These are phyloP conservation scores for Pelargonium cotyledonis DNA, from an alignment of 441 rosid species.

Conservation along the genomic window DNA sequence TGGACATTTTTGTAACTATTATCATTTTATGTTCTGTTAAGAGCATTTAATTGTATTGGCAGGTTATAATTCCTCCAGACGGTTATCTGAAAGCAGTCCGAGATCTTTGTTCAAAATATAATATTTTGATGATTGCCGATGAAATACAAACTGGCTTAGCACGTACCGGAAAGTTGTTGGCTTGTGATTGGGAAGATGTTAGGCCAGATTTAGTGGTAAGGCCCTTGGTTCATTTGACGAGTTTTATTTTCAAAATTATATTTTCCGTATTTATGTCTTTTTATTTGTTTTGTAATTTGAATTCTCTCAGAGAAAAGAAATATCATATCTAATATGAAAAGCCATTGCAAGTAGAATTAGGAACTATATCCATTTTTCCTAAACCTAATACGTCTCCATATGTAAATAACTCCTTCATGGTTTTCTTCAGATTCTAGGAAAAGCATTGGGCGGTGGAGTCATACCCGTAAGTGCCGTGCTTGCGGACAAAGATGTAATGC, in stretches of 20 bases:
- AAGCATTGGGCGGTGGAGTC: conserved; percentile 97
- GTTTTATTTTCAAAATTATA: not conserved
- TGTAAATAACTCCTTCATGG: not conserved
- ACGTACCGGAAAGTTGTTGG: conserved; percentile 78
- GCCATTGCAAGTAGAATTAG: too few species aligned
- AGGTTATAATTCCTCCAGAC: conserved; percentile 84
- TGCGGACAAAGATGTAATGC: conserved; percentile 83
- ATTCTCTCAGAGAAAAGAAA: too few species aligned
- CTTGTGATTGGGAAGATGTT: conserved; percentile 90
- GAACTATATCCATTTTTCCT: too few species aligned
- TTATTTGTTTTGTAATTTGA: too few species aligned
- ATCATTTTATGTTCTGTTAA: conserved; percentile 7
- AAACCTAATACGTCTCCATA: too few species aligned
- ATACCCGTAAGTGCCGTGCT: conserved; percentile 94
- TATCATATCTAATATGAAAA: too few species aligned
- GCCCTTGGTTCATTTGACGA: conserved; percentile 1
- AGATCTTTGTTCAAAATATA: conserved; percentile 73
- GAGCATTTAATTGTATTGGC: conserved; percentile 6
- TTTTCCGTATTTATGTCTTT: too few species aligned
- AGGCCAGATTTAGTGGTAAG: conserved; percentile 87
- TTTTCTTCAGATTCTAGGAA: conserved; percentile 65
- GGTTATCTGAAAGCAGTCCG: conserved; percentile 78
- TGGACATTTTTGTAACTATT: not conserved
- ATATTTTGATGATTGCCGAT: conserved; percentile 87
- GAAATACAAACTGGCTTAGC: conserved; percentile 95